A percentile compares a stretch with the other conserved stretches of the same genome.
These are phyloP conservation scores for Emergomyces pasteurianus DNA, from an alignment of 2,329 filamentous ascomycete species.

Conservation along the genomic window DNA sequence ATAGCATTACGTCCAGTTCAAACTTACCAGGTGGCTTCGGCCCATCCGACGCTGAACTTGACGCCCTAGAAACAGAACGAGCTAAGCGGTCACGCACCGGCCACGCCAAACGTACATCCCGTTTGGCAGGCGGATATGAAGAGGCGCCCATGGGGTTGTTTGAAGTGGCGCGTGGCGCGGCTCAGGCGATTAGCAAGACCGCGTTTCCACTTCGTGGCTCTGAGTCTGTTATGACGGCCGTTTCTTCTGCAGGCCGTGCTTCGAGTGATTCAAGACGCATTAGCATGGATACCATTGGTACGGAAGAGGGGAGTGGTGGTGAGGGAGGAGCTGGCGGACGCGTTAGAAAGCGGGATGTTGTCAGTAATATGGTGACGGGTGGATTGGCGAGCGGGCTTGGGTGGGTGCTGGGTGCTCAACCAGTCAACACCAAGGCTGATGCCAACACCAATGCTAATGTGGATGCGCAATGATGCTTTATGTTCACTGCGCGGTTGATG, in stretches of 20 bases:
- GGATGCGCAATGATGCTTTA: background rate
- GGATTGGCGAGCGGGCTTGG: conserved; percentile 51
- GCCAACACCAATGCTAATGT: background rate
- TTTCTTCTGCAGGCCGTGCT: background rate
- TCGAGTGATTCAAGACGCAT: background rate
- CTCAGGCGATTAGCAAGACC: conserved; percentile 36
- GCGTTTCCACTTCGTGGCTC: conserved; percentile 31
- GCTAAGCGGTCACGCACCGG: conserved; percentile 20
- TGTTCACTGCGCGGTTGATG: background rate
- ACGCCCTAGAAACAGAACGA: conserved; percentile 34
- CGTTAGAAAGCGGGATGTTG: conserved; percentile 41
- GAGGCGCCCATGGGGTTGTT: conserved; percentile 42
- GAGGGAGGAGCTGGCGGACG: conserved; percentile 19
- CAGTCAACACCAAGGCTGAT: conserved; percentile 23
- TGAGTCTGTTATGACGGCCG: conserved; percentile 6
- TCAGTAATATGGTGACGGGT: conserved; percentile 52
- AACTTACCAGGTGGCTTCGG: conserved; percentile 35
- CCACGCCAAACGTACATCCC: conserved; percentile 9
- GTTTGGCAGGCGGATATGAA: conserved; percentile 17
- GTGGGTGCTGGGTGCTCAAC: conserved; percentile 49
- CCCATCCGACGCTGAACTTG: conserved; percentile 31
- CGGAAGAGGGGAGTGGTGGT: conserved; percentile 2
- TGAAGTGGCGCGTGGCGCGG: conserved; percentile 40
- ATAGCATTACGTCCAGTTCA: conserved; percentile 20
- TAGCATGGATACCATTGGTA: background rate